phyloP scores from a whole-genome alignment of 305 asterid genomes.

The Rubia tinctorum region DNA sequence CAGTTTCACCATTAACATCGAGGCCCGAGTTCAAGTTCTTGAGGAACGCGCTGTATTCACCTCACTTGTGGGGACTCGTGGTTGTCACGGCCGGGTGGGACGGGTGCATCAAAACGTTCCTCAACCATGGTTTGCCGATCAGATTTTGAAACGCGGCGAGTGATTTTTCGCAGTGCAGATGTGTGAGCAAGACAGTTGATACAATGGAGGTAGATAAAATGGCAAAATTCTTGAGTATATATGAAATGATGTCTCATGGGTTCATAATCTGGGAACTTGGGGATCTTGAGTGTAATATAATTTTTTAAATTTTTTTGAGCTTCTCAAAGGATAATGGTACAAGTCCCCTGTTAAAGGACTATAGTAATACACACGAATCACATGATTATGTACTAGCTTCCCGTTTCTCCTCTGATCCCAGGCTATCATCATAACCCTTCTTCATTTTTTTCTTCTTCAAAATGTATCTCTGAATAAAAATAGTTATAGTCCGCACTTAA shows the following conservation, averaged over 20 bases:
- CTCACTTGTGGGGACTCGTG: constrained; percentile 75
- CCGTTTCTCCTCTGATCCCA: no score
- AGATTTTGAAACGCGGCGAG: constrained; percentile 35
- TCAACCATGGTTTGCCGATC: constrained; percentile 65
- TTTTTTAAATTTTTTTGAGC: background rate
- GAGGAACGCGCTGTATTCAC: constrained; percentile 54
- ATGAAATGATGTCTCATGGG: background rate
- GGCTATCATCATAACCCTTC: no score
- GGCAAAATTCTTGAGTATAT: background rate
- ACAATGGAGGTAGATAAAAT: background rate
- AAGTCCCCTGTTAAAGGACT: background rate
- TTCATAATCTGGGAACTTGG: no score
- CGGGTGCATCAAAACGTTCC: constrained; percentile 77
- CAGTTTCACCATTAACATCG: constrained; percentile 26
- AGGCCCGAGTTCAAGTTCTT: constrained; percentile 60
- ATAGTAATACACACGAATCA: background rate
- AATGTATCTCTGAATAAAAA: no score
- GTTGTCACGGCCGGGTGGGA: constrained; percentile 82
- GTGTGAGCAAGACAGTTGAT: no score
- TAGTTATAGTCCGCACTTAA: no score
- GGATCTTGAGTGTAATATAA: background rate
- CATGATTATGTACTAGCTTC: no score
- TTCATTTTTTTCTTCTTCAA: no score
- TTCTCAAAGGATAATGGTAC: background rate
- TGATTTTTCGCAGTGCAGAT: background rate